Percentiles rank a stretch among this genome's conserved stretches.
These are phyloP conservation scores for Pleomassaria siparia DNA, from an alignment of 2,329 filamentous ascomycete species.

Conservation along the genomic window DNA sequence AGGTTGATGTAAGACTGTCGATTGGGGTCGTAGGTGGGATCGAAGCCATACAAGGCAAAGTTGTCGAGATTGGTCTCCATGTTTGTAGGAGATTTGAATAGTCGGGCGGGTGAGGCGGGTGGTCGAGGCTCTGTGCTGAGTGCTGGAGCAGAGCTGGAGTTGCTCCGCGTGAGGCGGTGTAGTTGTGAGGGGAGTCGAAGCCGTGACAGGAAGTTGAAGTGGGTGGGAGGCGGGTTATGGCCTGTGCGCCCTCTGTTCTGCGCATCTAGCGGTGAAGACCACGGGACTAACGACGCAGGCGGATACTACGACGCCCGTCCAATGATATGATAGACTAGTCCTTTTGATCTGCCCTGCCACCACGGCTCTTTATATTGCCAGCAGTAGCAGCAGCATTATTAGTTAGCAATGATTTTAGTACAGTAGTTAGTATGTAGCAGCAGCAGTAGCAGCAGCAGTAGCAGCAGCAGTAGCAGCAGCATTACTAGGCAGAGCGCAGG, in stretches of 20 bases:
- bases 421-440: too few relatives aligned
- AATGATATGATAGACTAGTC: background rate
- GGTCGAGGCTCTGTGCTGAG: constrained; percentile 36
- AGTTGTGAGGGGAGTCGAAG: constrained; percentile 14
- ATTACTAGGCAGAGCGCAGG: too few relatives aligned
- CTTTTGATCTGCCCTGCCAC: constrained; percentile 14
- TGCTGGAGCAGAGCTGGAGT: constrained; percentile 9
- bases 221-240: constrained; percentile 2
- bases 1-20: constrained; percentile 30
- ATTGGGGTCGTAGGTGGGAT: constrained; percentile 41
- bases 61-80: constrained; percentile 50
- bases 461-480: too few relatives aligned
- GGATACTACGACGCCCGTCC: constrained; percentile 6
- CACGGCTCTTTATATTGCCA: background rate
- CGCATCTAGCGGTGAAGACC: constrained; percentile 10
- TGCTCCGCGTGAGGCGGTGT: constrained; percentile 2
- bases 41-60: constrained; percentile 46
- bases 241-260: too few relatives aligned
- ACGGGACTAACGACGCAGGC: constrained; percentile 21
- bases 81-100: constrained; percentile 29
- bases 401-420: too few relatives aligned
- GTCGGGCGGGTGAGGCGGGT: constrained; percentile 25
- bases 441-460: too few relatives aligned
- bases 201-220: constrained; percentile 21
- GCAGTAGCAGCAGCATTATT: background rate